Evolutionary conservation across 768 basidiomycete species (phyloP), one percentile per base, ranked within the genome.

Genomic region (Tulasnella sp.): DNA sequence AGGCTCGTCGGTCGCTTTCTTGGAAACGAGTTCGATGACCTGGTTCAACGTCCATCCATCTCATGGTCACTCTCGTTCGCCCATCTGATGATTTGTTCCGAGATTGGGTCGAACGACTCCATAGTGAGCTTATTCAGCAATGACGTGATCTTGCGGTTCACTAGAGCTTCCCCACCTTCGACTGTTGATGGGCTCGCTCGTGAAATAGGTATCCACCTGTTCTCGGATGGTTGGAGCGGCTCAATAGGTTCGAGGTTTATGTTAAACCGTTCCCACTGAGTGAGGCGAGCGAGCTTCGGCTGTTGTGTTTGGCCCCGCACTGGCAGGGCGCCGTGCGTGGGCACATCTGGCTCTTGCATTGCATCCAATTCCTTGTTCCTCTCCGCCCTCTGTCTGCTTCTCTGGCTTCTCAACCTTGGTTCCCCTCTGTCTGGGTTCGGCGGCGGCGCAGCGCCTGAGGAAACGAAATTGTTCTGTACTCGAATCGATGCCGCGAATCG

Each of bases 391-490:
- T 84, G 82, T 66, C 80, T 82, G n/a, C 91, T 92, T 44, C 91
- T 87, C 70, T 86, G 85, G 71, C 86, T 89, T 60, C 92, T 77
- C 83, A 54, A 83, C 75, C 56, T 75, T 76, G 23, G 56, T 7
- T 27, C 63, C 65, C 64, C 56, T 65, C n/a, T n/a, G n/a, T n/a
- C n/a, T 58, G n/a, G 67, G 52, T 72, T 74, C 67, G 77, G 75
- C 1, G 78, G 72, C 4, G 72, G 34, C 7, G 5, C 15, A 21
- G 13, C 51, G 8, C 63, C 77, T 60, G 74, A 73, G 61, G 75
- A 76, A n/a, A 93, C 91, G 34, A 93, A 90, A 70, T 97, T 91
- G 70, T 99, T 98, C 68, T n/a, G n/a, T n/a, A n/a, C 95, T 91
- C 62, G 15, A 15, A 15, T 38, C n/a, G n/a, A 5, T 7, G 47